Percentiles rank a stretch among this genome's conserved stretches.
Evolutionary conservation across 2,329 filamentous ascomycete genomes (phyloP).

Genomic region (Trichoderma atroviride): DNA sequence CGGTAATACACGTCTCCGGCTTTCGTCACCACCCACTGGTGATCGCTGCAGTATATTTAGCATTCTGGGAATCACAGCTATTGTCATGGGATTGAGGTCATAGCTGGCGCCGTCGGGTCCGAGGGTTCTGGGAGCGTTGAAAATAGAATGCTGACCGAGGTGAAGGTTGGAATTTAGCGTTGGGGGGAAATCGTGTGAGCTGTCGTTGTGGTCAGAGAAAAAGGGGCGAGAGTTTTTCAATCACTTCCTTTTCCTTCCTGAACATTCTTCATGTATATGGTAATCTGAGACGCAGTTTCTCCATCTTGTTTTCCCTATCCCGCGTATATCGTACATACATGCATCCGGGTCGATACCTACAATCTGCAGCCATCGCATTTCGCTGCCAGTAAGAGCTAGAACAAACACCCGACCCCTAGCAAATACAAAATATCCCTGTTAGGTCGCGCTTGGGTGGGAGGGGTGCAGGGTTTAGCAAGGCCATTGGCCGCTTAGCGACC

Average conservation of each 20-base stretch:
- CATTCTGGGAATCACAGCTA: neutral
- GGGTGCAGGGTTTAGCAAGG: slow-evolving; percentile 2
- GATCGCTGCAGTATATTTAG: neutral
- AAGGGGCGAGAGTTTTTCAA: neutral
- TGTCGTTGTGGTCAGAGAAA: neutral
- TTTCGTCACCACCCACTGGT: neutral
- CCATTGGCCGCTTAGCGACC: neutral
- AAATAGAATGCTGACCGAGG: slow-evolving; percentile 18
- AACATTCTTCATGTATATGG: neutral
- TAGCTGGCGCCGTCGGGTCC: neutral
- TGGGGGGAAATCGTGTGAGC: neutral
- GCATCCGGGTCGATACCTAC: neutral
- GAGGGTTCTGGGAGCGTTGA: neutral
- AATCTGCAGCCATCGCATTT: neutral
- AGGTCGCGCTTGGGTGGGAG: neutral
- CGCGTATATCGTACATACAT: neutral
- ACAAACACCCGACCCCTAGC: neutral
- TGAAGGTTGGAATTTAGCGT: neutral
- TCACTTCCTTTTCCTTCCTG: neutral
- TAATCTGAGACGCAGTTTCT: neutral
- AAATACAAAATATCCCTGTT: slow-evolving; percentile 14
- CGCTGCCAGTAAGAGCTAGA: neutral
- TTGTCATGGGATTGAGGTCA: slow-evolving; percentile 1
- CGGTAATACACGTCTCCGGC: neutral
- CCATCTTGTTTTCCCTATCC: neutral